Evolutionary conservation across 1,284 basidiomycete genomes (phyloP).

Genomic region (Hypsizygus ulmarius): DNA sequence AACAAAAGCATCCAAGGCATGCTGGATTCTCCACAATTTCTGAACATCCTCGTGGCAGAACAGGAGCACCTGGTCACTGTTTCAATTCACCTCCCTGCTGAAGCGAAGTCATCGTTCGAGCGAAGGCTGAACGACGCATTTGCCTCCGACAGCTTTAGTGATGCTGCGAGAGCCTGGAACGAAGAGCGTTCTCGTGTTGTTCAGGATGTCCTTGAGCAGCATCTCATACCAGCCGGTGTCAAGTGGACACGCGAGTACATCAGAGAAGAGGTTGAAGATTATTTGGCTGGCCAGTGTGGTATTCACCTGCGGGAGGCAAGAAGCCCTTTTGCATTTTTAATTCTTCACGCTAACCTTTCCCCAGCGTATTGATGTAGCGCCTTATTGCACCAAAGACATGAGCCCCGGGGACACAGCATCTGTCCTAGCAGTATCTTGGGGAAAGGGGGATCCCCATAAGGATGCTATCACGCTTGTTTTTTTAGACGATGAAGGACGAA

Average conservation of each 20-base stretch:
- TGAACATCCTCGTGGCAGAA: slow-evolving; percentile 92
- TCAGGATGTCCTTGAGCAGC: slow-evolving; percentile 74
- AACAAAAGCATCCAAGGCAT: slow-evolving; percentile 81
- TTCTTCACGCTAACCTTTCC: slow-evolving; percentile 18
- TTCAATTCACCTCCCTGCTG: slow-evolving; percentile 66
- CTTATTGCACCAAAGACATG: slow-evolving; percentile 65
- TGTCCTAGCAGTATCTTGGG: slow-evolving; percentile 93
- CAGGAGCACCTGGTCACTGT: slow-evolving; percentile 83
- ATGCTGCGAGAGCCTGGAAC: slow-evolving; percentile 92
- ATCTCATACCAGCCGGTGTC: slow-evolving; percentile 78
- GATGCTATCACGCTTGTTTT: slow-evolving; percentile 87
- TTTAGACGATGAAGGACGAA: slow-evolving; percentile 84
- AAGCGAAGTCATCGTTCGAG: slow-evolving; percentile 64
- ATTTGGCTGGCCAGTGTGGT: slow-evolving; percentile 66
- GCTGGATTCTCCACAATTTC: slow-evolving; percentile 75
- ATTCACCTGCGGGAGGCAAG: slow-evolving; percentile 70
- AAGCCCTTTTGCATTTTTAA: slow-evolving; percentile 13
- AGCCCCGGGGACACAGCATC: slow-evolving; percentile 73
- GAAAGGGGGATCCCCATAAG: slow-evolving; percentile 89
- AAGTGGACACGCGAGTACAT: slow-evolving; percentile 92
- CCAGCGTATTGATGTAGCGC: slow-evolving; percentile 73
- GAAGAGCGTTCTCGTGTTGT: slow-evolving; percentile 80
- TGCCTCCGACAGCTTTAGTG: slow-evolving; percentile 82
- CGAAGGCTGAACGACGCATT: slow-evolving; percentile 80
- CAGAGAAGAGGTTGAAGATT: slow-evolving; percentile 88